A percentile compares a stretch with the other conserved stretches of the same genome.
Conservation (phyloP, 148 eudicot species). For the Heliamphora exappendiculata region DNA sequence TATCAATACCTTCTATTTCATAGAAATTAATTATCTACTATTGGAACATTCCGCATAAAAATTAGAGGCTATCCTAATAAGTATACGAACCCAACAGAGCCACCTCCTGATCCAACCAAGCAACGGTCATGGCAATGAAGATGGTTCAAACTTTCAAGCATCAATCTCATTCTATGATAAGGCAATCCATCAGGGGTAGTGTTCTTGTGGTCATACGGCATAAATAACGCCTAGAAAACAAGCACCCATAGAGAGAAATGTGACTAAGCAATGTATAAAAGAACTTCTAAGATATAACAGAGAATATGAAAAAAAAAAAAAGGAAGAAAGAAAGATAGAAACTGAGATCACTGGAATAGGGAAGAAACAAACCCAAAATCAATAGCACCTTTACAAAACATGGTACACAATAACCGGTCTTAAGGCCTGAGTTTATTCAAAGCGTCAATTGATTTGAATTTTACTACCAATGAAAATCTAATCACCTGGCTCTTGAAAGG, state of each 20-base stretch:
- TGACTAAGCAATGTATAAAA: background rate
- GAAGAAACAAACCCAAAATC: background rate
- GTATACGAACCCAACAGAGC: slow-evolving; percentile 79
- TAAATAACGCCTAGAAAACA: slow-evolving; percentile 72
- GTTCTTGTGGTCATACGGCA: slow-evolving; percentile 98
- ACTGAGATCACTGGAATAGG: background rate
- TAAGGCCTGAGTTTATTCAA: background rate
- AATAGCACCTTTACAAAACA: background rate
- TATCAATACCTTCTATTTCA: background rate
- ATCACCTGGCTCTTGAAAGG: background rate
- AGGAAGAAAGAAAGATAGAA: too few relatives aligned
- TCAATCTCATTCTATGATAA: slow-evolving; percentile 52
- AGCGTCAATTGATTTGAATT: background rate
- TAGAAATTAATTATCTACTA: background rate
- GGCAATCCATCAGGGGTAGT: slow-evolving; percentile 69
- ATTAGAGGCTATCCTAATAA: slow-evolving; percentile 9
- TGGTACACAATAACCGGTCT: background rate
- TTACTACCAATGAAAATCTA: background rate
- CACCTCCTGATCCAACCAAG: slow-evolving; percentile 94
- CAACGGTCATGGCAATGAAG: slow-evolving; percentile 71
- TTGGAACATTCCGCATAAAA: background rate
- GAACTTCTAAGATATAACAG: too few relatives aligned
- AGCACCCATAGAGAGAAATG: slow-evolving; percentile 10
- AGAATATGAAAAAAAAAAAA: too few relatives aligned
- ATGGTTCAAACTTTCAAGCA: slow-evolving; percentile 70